A percentile compares a stretch with the other conserved stretches of the same genome.
phyloP scores from a whole-genome alignment of 1,284 basidiomycete species.

The Ganoderma meredithae region DNA sequence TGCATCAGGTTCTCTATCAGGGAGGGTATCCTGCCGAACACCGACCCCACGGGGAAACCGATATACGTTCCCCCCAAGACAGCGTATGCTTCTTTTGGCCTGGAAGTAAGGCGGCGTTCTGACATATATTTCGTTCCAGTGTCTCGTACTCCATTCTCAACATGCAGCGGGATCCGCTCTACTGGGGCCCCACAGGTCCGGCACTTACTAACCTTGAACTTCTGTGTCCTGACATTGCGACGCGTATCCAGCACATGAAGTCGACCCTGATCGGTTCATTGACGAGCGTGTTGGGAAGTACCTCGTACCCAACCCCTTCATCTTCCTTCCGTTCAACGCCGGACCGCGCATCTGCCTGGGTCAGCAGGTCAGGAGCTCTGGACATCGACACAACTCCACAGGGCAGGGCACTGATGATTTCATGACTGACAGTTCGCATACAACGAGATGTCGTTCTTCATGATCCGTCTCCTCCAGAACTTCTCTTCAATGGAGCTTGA shows the following conservation, averaged over 20 bases:
- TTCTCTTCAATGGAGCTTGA: slow-evolving; percentile 55
- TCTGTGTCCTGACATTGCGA: neutral
- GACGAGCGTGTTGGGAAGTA: slow-evolving; percentile 47
- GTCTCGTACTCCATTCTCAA: slow-evolving; percentile 61
- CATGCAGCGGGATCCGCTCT: slow-evolving; percentile 66
- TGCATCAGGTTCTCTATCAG: slow-evolving; percentile 31
- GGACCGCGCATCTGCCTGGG: slow-evolving; percentile 58
- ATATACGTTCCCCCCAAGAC: slow-evolving; percentile 38
- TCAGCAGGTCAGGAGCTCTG: slow-evolving; percentile 46
- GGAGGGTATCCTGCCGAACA: slow-evolving; percentile 36
- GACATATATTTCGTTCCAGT: slow-evolving; percentile 38
- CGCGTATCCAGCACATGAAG: slow-evolving; percentile 43
- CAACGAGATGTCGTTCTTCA: slow-evolving; percentile 52
- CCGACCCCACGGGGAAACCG: slow-evolving; percentile 35
- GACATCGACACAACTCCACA: neutral
- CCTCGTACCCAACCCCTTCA: slow-evolving; percentile 51
- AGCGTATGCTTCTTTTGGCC: slow-evolving; percentile 17
- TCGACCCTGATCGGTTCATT: slow-evolving; percentile 55
- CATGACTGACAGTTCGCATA: slow-evolving; percentile 46
- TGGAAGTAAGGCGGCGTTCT: neutral
- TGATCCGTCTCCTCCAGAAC: slow-evolving; percentile 53
- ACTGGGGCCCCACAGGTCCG: slow-evolving; percentile 72
- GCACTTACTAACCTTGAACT: neutral
- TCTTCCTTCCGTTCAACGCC: slow-evolving; percentile 58
- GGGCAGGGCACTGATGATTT: neutral